Base-by-base conservation (phyloP, 345 rosid species). In the Carallia pectinifolia region DNA sequence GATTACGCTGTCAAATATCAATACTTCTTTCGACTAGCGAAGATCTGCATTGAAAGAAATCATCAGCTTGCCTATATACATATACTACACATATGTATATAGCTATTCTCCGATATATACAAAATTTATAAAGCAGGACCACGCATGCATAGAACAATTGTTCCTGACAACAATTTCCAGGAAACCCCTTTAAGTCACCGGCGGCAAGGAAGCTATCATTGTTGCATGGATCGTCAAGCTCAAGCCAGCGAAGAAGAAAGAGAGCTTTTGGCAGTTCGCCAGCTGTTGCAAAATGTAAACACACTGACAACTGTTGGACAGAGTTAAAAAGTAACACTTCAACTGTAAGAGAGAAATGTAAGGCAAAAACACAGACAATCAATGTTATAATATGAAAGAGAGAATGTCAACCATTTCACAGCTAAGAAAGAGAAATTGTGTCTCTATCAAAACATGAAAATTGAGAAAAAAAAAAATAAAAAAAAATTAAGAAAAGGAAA, bases 381-480 rank as follows among this genome's bases (percentile, higher is more conserved):
- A n/a, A n/a, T n/a, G n/a, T n/a, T n/a, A n/a, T 6, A 67, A 61
- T 39, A 73, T 16, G 53, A 53, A 40, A 39, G 6, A 37, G 58
- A 74, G 69, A 48, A 56, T 29, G 34, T n/a, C 65, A 19, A 12
- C 4, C 8, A n/a, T 29, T 18, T 15, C 59, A 56, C 53, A 68
- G 65, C 69, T 23, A 47, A 54, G 76, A 56, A n/a, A 67, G 76
- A 64, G 78, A 68, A 64, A 30, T 68, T 18, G 68, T 60, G 65
- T 33, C 40, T 64, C 48, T 9, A 2, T 10, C 50, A 12, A 44
- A 44, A 44, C 23, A 12, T 15, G 2, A 74, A 74, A 71, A 71
- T 73, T 71, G 85, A 79, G 65, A 68, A 69, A 69, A 65, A 36
- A 61, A 80, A 69, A 71, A 74, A n/a, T n/a, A n/a, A n/a, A 59